Evolutionary conservation across 1,284 basidiomycete species (phyloP).

Genomic region (Sporisorium exsertum): DNA sequence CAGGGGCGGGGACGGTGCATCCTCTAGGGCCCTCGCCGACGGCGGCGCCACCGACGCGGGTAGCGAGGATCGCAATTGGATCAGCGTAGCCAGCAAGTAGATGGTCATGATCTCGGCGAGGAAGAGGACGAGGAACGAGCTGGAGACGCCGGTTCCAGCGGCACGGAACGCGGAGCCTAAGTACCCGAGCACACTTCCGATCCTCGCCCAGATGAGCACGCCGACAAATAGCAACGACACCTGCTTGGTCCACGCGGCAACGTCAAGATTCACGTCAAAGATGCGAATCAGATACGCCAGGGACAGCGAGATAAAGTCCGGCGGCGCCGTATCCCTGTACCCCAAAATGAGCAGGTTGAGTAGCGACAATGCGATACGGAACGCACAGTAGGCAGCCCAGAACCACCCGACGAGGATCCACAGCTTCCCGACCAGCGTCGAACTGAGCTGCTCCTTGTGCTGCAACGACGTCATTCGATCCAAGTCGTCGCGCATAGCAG

Average conservation of each 20-base stretch:
- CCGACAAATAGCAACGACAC: constrained; percentile 70
- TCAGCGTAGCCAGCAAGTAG: constrained; percentile 71
- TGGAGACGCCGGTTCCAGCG: constrained; percentile 69
- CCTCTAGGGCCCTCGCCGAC: background rate
- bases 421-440: constrained; percentile 66
- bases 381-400: constrained; percentile 70
- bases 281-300: constrained; percentile 65
- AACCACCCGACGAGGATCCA: constrained; percentile 67
- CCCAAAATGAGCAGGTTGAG: constrained; percentile 52
- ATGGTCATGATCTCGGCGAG: constrained; percentile 71
- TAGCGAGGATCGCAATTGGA: constrained; percentile 69
- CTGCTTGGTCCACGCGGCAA: constrained; percentile 69
- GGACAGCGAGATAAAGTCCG: constrained; percentile 66
- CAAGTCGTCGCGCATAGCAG: constrained; percentile 69
- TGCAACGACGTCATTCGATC: constrained; percentile 64
- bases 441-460: constrained; percentile 62
- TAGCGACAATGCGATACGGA: constrained; percentile 38
- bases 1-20: constrained; percentile 45
- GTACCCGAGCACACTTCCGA: constrained; percentile 69
- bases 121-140: constrained; percentile 70
- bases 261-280: constrained; percentile 69
- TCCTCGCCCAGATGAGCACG: constrained; percentile 69
- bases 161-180: constrained; percentile 69
- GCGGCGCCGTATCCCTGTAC: constrained; percentile 63
- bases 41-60: constrained; percentile 30